These are phyloP conservation scores for Lagenidium giganteum DNA, from an alignment of 352 stramenopile genomes.

Conservation along the genomic window DNA sequence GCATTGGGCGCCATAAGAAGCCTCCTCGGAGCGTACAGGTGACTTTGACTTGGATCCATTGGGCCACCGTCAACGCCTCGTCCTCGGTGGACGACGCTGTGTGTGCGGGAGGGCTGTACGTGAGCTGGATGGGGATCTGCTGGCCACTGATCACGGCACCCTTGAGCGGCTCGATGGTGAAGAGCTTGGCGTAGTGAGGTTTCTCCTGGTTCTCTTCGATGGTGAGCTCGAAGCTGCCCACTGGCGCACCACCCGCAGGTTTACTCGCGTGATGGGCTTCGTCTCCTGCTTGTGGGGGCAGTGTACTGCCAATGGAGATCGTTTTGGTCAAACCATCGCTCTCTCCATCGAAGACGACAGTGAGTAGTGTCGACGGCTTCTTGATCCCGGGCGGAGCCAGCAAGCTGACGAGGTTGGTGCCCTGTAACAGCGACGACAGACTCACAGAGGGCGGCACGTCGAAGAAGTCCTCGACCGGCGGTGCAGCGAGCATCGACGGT, in stretches of 20 bases:
- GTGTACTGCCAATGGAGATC: conserved; percentile 48
- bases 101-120: conserved; percentile 27
- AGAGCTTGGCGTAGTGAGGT: conserved; percentile 52
- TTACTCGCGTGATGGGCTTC: conserved; percentile 11
- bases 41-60: conserved; percentile 25
- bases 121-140: conserved; percentile 49
- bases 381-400: conserved; percentile 29
- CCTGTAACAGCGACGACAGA: conserved; percentile 17
- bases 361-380: conserved; percentile 32
- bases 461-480: conserved; percentile 60
- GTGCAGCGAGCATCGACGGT: conserved; percentile 6
- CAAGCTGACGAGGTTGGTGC: conserved; percentile 5
- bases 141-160: conserved; percentile 45
- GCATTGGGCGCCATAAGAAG: conserved; percentile 15
- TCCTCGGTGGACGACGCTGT: not conserved
- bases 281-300: conserved; percentile 11
- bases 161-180: conserved; percentile 64
- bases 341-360: conserved; percentile 38
- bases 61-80: conserved; percentile 7
- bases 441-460: conserved; percentile 52
- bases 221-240: conserved; percentile 53
- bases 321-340: conserved; percentile 4
- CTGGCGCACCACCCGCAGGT: not conserved
- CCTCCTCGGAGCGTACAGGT: conserved; percentile 18
- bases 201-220: conserved; percentile 40